Evolutionary conservation across 768 basidiomycete species (phyloP).

Genomic region (Chalciporus chontae): DNA sequence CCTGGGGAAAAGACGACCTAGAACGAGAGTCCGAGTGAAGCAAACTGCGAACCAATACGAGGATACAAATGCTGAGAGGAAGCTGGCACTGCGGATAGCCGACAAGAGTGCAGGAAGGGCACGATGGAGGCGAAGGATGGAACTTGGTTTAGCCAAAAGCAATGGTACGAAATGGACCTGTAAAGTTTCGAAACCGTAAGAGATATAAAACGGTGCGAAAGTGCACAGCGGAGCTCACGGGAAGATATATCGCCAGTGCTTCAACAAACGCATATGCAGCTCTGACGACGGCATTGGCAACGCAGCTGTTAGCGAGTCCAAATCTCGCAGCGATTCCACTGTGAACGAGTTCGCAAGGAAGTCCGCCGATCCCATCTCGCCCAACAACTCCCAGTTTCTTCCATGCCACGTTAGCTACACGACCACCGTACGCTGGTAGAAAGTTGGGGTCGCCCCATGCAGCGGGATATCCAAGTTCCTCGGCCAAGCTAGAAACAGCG

Average conservation of each 20-base stretch:
- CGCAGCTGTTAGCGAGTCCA: conserved; percentile 54
- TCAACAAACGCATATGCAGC: conserved; percentile 56
- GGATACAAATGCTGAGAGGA: conserved; percentile 69
- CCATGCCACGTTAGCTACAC: conserved; percentile 52
- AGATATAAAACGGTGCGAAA: neutral
- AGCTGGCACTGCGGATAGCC: conserved; percentile 62
- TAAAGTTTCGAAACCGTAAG: neutral
- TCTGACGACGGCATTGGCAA: conserved; percentile 53
- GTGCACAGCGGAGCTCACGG: conserved; percentile 44
- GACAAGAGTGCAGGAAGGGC: conserved; percentile 42
- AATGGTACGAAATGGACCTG: conserved; percentile 72
- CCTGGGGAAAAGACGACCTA: conserved; percentile 60
- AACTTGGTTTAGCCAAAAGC: conserved; percentile 54
- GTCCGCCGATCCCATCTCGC: conserved; percentile 56
- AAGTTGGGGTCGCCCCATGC: conserved; percentile 60
- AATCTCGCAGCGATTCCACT: conserved; percentile 45
- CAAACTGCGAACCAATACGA: conserved; percentile 72
- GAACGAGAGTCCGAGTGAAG: conserved; percentile 58
- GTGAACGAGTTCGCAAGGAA: conserved; percentile 77
- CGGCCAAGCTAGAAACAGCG: conserved; percentile 45
- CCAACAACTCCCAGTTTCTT: conserved; percentile 48
- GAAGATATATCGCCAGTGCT: conserved; percentile 64
- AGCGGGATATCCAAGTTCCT: conserved; percentile 54
- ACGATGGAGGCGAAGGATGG: conserved; percentile 43
- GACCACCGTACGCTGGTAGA: conserved; percentile 63